Evolutionary conservation across 345 rosid species (phyloP).

Genomic region (Gossypium sturtianum): DNA sequence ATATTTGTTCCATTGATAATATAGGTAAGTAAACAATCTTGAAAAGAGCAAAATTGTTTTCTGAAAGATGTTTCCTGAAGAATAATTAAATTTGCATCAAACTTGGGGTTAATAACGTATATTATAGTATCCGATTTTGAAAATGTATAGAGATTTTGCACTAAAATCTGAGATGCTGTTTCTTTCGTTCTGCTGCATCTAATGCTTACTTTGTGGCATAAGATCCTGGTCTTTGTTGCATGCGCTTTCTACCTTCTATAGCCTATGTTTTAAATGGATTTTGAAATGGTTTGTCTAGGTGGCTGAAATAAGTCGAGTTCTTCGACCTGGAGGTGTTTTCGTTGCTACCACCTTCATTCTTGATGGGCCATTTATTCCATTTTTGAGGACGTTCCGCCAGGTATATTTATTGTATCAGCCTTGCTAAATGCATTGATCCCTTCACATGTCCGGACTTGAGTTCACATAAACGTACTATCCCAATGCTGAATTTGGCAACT

Average conservation of each 20-base stretch:
- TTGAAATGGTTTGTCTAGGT: constrained; percentile 51
- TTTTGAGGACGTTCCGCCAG: constrained; percentile 46
- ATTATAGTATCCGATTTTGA: background rate
- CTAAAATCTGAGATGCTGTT: background rate
- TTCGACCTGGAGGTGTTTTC: constrained; percentile 62
- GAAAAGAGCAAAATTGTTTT: background rate
- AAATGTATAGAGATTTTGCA: background rate
- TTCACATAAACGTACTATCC: too few species aligned
- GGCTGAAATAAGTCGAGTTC: constrained; percentile 83
- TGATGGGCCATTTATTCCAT: constrained; percentile 62
- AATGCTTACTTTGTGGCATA: background rate
- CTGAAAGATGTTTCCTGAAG: background rate
- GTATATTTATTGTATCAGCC: constrained; percentile 21
- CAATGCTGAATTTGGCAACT: too few species aligned
- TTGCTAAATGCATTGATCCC: too few species aligned
- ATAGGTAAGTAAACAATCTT: background rate
- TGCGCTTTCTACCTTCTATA: background rate
- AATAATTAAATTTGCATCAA: background rate
- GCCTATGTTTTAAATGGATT: background rate
- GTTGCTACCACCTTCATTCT: constrained; percentile 52
- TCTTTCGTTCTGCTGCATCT: background rate
- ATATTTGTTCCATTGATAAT: background rate
- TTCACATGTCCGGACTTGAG: too few species aligned
- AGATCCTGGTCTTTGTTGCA: too few species aligned
- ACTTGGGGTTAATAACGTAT: background rate